Base-by-base conservation (phyloP, 805 yeast species). In the Ogataea saltuana region DNA sequence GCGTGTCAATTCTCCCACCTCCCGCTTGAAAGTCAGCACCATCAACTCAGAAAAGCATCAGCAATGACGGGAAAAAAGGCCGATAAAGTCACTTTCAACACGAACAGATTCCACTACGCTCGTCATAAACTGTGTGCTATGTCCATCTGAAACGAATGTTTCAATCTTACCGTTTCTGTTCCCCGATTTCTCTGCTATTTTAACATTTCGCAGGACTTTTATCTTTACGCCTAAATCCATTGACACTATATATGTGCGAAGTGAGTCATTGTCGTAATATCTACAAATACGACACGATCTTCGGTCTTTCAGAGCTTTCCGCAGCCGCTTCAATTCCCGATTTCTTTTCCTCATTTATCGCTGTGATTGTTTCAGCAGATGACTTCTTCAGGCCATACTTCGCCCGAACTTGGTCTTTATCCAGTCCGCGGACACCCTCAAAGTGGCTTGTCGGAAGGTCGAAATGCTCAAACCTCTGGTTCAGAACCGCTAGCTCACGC, bases 381-480 rank as follows among this genome's bases (percentile, higher is more conserved):
- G 3, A 20, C 21, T 15, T 22, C 28, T 21, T 9, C 12, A n/a
- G 16, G 5, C 38, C 38, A 17, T 34, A 34, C 13, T 34, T 34
- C 15, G 28, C 29, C 8, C 22, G 19, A 19, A 33, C 21, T 17
- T 39, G 22, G 4, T 11, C 42, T 20, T 27, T 33, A 16, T 33
- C 42, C 27, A 48, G 17, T 5, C 52, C 53, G 9, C 44, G 25
- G 6, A 36, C 31, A 4, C 56, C 55, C 9, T 25, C 35, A 27
- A 54, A 54, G 10, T 44, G 33, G 39, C 53, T 49, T 8, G 46
- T 44, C n/a, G 59, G 57, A 6, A 61, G 45, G 15, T 54, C 59
- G 27, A 61, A 60, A 7, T 51, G 49, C 39, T 66, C 67, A 28
- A 75, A 71, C 45, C 76, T 57, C 5, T 70, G 63, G 49, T 75